Conservation (phyloP, 192 early-diverging fungal genomes). For the Umbelopsis sp. region DNA sequence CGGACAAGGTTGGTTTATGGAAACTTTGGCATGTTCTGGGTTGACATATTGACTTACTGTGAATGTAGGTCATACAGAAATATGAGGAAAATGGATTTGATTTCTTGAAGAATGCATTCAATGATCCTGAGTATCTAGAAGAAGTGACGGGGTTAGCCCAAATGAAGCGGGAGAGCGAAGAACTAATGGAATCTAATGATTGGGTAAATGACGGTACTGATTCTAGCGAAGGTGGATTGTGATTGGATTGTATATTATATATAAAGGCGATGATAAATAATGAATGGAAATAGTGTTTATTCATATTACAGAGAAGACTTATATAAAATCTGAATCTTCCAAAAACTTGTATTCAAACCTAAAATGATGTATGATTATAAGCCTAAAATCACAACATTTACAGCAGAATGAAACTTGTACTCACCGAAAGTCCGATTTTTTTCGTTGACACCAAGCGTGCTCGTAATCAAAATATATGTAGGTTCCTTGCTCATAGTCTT, state of each 20-base stretch:
- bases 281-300: slow-evolving; percentile 3
- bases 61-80: slow-evolving; percentile 43
- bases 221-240: neutral
- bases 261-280: neutral
- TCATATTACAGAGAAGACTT: slow-evolving; percentile 23
- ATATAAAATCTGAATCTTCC: slow-evolving; percentile 74
- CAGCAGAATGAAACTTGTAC: neutral
- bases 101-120: slow-evolving; percentile 77
- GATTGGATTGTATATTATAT: neutral
- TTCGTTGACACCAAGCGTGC: slow-evolving; percentile 90
- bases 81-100: slow-evolving; percentile 71
- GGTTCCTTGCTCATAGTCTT: slow-evolving; percentile 93
- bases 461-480: slow-evolving; percentile 98
- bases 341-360: slow-evolving; percentile 91
- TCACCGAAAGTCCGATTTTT: slow-evolving; percentile 88
- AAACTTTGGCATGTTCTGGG: neutral
- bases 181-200: slow-evolving; percentile 67
- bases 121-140: slow-evolving; percentile 81
- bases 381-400: neutral
- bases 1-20: slow-evolving; percentile 48
- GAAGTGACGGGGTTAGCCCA: slow-evolving; percentile 81
- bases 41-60: slow-evolving; percentile 19
- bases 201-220: slow-evolving; percentile 59
- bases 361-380: neutral
- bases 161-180: slow-evolving; percentile 81